Evolutionary conservation across 2,329 filamentous ascomycete genomes (phyloP), one percentile per base, ranked within the genome.

Genomic region (Tolypocladium inflatum): DNA sequence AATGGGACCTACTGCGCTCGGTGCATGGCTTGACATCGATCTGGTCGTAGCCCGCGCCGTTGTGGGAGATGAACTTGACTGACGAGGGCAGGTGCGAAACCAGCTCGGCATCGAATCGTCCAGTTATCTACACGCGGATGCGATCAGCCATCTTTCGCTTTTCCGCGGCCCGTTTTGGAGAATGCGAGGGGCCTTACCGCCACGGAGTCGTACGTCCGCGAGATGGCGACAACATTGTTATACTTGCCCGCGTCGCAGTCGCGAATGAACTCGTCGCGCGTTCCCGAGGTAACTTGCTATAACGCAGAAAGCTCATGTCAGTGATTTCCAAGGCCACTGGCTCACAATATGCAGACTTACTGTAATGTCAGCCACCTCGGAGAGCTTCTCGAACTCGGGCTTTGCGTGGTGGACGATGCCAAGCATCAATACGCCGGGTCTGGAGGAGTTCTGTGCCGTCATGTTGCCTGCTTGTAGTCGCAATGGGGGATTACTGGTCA

Each of bases 1-100:
- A 13, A 21, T 4, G 4, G 6, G 7, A 48, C 58, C 45, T 57
- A 62, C 61, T 58, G 5, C 58, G 60, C 10, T 59, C 33, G 1
- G 80, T 83, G 72, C 86, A 89, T 35, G 85, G 83, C 56, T 80
- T 69, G 4, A 88, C 76, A 64, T 89, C 84, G 59, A 90, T 76
- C 69, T 89, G 84, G 66, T 90, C 88, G 70, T 90, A 91, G 21
- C 88, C 87, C 6, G 67, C 68, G 33, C 68, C 65, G 50, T 66
- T 69, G 55, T 80, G 77, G 39, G 70, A 76, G 54, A 80, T 70
- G 59, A 73, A 78, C 60, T 72, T 73, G 56, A 78, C 62, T 5
- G 66, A 69, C 48, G 70, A 61, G 1, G 76, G 76, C 13, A 78
- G 65, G 53, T 69, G 74, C 41, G 75, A 68, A 52, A 87, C 72